A percentile compares a stretch with the other conserved stretches of the same genome.
phyloP scores from a whole-genome alignment of 441 rosid species.

The Capsella rubella region DNA sequence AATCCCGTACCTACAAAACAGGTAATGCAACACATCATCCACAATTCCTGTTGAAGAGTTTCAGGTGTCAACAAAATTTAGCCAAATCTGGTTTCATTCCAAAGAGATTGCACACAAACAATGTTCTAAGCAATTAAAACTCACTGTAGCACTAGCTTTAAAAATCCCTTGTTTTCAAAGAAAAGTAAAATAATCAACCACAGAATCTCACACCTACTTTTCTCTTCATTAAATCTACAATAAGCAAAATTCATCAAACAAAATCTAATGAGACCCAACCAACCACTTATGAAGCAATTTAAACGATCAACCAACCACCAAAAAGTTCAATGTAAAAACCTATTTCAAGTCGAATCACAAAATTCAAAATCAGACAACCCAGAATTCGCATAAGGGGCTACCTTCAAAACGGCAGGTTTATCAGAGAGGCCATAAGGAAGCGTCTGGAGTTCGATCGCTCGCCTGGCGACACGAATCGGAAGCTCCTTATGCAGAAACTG shows the following conservation, averaged over 20 bases:
- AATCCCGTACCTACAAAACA: conserved; percentile 80
- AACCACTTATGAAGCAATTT: neutral
- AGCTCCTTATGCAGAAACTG: conserved; percentile 93
- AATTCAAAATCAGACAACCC: neutral
- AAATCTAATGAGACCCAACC: neutral
- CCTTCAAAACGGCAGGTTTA: conserved; percentile 82
- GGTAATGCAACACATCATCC: neutral
- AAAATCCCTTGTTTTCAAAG: conserved; percentile 3
- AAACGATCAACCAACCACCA: conserved; percentile 14
- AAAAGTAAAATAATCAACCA: conserved; percentile 9
- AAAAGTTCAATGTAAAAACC: conserved; percentile 2
- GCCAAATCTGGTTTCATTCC: conserved; percentile 28
- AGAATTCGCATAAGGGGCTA: conserved; percentile 6
- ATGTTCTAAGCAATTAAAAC: neutral
- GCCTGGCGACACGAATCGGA: conserved; percentile 79
- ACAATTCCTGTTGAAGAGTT: neutral
- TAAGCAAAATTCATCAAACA: neutral
- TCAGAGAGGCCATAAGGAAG: conserved; percentile 86
- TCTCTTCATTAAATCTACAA: conserved; percentile 16
- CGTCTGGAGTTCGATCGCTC: conserved; percentile 78
- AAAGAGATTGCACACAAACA: neutral
- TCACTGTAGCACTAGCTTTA: conserved; percentile 29
- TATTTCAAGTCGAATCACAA: neutral
- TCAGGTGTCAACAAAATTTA: neutral
- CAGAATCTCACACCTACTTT: neutral